phyloP scores from a whole-genome alignment of 179 eudicot genomes.

The Beta lomatogona region DNA sequence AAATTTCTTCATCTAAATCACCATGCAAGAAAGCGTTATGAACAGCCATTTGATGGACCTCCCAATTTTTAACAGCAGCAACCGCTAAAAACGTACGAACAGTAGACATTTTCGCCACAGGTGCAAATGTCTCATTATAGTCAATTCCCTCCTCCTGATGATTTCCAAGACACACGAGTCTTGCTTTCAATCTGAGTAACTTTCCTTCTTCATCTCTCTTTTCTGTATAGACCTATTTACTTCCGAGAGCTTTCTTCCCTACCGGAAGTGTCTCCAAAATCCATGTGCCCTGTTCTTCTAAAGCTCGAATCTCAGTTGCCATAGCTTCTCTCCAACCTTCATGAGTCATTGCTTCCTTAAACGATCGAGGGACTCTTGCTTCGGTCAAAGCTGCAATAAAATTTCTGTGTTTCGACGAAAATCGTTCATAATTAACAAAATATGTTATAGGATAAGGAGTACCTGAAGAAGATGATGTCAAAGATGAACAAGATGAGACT shows the following conservation, averaged over 20 bases:
- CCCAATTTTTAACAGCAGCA: background rate
- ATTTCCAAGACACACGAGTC: background rate
- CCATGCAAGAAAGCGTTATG: background rate
- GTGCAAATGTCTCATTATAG: background rate
- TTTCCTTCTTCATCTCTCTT: background rate
- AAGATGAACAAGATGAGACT: background rate
- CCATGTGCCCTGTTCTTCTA: background rate
- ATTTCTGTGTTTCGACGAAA: background rate
- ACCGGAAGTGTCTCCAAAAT: background rate
- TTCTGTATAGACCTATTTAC: background rate
- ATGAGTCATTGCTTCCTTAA: background rate
- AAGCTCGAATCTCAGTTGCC: background rate
- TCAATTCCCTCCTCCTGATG: background rate
- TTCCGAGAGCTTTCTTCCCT: background rate
- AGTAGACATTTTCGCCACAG: background rate
- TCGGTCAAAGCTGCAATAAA: background rate
- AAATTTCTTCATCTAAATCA: background rate
- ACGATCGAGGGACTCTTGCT: background rate
- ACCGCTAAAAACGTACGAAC: background rate
- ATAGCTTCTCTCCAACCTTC: background rate
- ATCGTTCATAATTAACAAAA: slow-evolving; percentile 1
- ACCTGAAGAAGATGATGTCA: background rate
- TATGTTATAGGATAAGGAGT: slow-evolving; percentile 5
- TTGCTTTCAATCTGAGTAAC: background rate
- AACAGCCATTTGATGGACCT: background rate